Base-by-base conservation (phyloP, 2,329 filamentous ascomycete genomes). In the Verruconis gallopava region DNA sequence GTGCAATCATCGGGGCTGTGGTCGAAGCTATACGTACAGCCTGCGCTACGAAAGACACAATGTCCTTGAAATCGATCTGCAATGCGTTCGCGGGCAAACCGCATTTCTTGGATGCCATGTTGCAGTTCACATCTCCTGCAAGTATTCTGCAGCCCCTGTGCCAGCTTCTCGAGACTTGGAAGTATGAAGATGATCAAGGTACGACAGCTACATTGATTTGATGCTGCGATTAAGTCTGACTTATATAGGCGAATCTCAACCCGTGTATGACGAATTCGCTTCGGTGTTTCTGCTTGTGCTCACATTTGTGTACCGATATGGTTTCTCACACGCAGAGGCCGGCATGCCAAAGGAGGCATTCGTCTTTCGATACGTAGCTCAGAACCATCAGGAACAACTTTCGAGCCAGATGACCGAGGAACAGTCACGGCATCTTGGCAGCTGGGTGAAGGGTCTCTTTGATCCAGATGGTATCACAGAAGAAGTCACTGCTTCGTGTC, bases 191-290 rank as follows among this genome's bases (percentile, higher is more conserved):
- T 47, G 83, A 89, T 50, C 82, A 88, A 59, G 70, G 68, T 67
- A 50, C 44, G 46, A 38, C 14, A 22, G 28, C 22, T 3, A 13
- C 3, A 40, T 13, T 11, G 13, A 37, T 28, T 3, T 11, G 15
- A 5, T 6, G 9, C 12, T 30, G 11, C 22, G n/a, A 17, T 5
- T 25, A 20, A 43, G 36, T 44, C 50, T 59, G 38, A 56, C 46
- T 5, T 12, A 30, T 12, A 2, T 22, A 67, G 78, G 76, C 41
- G 85, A 91, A 54, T 85, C 85, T 51, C 84, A 89, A 55, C 83
- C 83, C 0, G 77, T 86, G 1, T 91, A 91, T 51, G 85, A 91
- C 53, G 85, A 93, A 51, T 91, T 89, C 49, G 82, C 83, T 1
- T 77, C 81, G 0, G 77, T 88, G 13, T 62, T 91, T 5, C 68